phyloP scores from a whole-genome alignment of 169 alveolate species.

The Cryptosporidium bovis region DNA sequence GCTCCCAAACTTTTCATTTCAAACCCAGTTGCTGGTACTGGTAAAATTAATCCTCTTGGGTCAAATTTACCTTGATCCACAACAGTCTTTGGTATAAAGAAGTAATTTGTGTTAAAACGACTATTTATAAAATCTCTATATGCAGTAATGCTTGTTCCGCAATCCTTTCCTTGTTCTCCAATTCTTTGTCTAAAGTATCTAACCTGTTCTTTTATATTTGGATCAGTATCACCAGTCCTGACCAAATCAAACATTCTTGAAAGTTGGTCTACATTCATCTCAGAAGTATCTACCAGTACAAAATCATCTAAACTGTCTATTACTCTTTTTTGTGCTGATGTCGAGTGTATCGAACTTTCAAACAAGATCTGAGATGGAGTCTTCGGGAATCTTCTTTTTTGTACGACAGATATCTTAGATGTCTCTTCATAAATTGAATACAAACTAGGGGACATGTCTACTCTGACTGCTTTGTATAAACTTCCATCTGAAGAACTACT shows the following conservation, averaged over 20 bases:
- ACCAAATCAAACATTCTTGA: background rate
- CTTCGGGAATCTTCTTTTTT: background rate
- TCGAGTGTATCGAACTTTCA: slow-evolving; percentile 39
- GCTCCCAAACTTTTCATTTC: background rate
- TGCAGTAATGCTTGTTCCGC: slow-evolving; percentile 26
- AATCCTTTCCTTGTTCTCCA: slow-evolving; percentile 52
- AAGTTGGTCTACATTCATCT: background rate
- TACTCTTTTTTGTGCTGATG: slow-evolving; percentile 52
- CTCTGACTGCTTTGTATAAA: no score
- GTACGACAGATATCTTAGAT: no score
- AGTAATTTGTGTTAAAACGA: background rate
- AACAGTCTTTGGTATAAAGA: slow-evolving; percentile 31
- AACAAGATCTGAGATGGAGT: slow-evolving; percentile 29
- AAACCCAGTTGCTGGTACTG: slow-evolving; percentile 66
- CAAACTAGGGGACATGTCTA: no score
- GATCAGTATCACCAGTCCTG: background rate
- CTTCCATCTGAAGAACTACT: no score
- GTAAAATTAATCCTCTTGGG: background rate
- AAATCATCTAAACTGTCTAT: slow-evolving; percentile 28
- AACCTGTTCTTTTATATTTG: slow-evolving; percentile 11
- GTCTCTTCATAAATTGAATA: no score
- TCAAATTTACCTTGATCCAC: background rate
- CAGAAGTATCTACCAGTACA: background rate
- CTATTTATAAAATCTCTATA: slow-evolving; percentile 2
- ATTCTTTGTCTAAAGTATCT: slow-evolving; percentile 11